Evolutionary conservation across 2,329 filamentous ascomycete species (phyloP), one percentile per base, ranked within the genome.

Genomic region (Annulohypoxylon truncatum): DNA sequence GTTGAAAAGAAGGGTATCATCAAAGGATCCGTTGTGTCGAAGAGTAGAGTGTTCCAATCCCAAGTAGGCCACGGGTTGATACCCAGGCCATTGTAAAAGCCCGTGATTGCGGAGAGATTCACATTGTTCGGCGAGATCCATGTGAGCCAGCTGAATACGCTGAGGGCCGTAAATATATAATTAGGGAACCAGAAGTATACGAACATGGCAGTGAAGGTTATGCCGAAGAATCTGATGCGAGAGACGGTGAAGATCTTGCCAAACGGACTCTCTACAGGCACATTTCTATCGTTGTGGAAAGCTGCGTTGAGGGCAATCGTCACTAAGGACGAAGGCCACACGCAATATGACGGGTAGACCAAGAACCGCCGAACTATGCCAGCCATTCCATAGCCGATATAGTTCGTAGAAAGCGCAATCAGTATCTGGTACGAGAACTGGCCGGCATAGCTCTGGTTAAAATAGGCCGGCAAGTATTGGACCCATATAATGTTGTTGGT

Each of bases 1-100:
- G 89, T 89, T 26, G 85, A 86, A 77, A 88, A 85, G 72, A 84
- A 85, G 2, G 84, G 84, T 6, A 83, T 79, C 71, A 77, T 69
- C 15, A 73, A 56, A 9, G 65, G 68, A 24, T 75, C 72, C 12
- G 68, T 69, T 9, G 24, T 33, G 46, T 74, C 69, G 52, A 70
- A 75, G 4, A 70, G 64, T 53, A 73, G 48, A 22, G 67, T 72
- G 58, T 78, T 78, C 79, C 81, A 83, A 71, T 83, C 81, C 58
- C 80, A 80, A 0, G 81, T 82, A 2, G 79, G 74, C 66, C 73
- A 68, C 0, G 78, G 78, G 67, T 79, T 79, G 51, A 80, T 50
- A 2, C 76, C 77, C 2, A 80, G 33, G 4, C 79, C 79, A 28
- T 73, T 77, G 44, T 72, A 73, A 67, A 76, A 75, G 4, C 79